Conservation (phyloP, 129 eudicot genomes). For the Smallanthus sonchifolius region DNA sequence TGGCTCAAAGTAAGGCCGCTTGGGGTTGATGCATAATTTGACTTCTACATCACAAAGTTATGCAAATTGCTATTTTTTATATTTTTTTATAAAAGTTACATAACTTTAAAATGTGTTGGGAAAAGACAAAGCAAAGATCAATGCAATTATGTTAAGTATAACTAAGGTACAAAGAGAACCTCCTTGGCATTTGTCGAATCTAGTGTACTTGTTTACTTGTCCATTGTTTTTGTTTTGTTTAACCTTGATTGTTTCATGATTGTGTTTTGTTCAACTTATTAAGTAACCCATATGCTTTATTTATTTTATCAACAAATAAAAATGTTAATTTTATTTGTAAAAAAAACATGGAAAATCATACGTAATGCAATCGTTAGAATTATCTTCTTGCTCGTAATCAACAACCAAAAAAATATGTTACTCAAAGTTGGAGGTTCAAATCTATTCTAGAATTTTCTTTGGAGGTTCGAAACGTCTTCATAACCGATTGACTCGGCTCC, state of each 20-base stretch:
- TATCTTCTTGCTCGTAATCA: no score
- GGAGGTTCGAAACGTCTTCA: neutral
- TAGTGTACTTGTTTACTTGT: constrained; percentile 38
- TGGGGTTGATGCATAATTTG: constrained; percentile 34
- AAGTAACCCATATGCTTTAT: neutral
- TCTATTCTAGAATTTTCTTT: neutral
- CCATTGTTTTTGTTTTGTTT: constrained; percentile 31
- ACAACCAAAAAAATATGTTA: no score
- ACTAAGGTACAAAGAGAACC: constrained; percentile 32
- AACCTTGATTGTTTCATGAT: constrained; percentile 30
- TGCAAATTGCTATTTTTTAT: constrained; percentile 24
- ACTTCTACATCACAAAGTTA: constrained; percentile 25
- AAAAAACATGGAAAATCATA: neutral
- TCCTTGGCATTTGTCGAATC: constrained; percentile 44
- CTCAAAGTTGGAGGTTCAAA: neutral
- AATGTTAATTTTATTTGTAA: neutral
- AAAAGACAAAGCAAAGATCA: constrained; percentile 34
- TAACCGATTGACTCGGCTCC: neutral
- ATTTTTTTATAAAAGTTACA: neutral
- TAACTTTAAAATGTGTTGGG: neutral
- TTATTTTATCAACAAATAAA: neutral
- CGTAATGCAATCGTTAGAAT: neutral
- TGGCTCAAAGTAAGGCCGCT: constrained; percentile 35
- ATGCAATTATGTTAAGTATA: constrained; percentile 26
- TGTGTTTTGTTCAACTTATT: constrained; percentile 12